Conservation (phyloP, 164 flowering plant genomes). For the Sedum album region DNA sequence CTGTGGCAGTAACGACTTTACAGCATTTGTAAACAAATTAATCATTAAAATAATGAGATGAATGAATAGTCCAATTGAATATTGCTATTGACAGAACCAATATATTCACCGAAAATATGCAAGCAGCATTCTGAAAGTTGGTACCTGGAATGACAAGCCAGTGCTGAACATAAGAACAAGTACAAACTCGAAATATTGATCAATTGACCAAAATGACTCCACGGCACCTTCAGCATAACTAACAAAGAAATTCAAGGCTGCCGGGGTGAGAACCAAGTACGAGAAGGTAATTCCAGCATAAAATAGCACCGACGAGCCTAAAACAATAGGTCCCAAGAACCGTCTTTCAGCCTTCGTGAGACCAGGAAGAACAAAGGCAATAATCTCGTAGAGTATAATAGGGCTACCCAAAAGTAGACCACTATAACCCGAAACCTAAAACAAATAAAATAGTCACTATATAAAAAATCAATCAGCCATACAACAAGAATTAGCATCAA, state of each 20-base stretch:
- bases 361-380: conserved; percentile 91
- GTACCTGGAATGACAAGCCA: conserved; percentile 95
- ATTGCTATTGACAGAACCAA: background rate
- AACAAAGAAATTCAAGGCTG: conserved; percentile 91
- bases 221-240: conserved; percentile 94
- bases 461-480: background rate
- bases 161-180: conserved; percentile 97
- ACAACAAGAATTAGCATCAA: no score
- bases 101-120: background rate
- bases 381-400: conserved; percentile 80
- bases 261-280: conserved; percentile 80
- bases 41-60: conserved; percentile 2
- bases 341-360: conserved; percentile 69
- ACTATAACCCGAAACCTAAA: conserved; percentile 88
- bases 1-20: conserved; percentile 25
- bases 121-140: background rate
- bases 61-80: conserved; percentile 8
- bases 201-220: conserved; percentile 97
- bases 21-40: background rate
- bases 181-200: conserved; percentile 96
- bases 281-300: conserved; percentile 70
- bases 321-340: conserved; percentile 81
- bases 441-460: conserved; percentile 28
- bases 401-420: conserved; percentile 93
- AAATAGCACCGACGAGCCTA: conserved; percentile 59